These are phyloP conservation scores for Macrolepiota fuliginosa DNA, from an alignment of 768 basidiomycete species.

Conservation along the genomic window DNA sequence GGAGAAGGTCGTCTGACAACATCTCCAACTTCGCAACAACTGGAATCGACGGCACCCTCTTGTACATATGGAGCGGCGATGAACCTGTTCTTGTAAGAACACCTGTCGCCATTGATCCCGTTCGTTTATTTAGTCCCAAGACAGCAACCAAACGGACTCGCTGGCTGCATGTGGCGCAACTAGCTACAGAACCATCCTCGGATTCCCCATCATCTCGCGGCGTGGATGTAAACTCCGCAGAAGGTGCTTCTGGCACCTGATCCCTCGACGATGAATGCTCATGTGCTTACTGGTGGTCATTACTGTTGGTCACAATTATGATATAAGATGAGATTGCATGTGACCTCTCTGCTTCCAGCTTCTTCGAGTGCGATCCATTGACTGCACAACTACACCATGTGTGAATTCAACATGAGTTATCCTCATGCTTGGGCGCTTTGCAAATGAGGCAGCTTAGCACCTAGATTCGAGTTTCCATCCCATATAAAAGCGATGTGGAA, in stretches of 20 bases:
- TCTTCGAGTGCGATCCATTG: not conserved
- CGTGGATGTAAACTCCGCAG: too few relatives aligned
- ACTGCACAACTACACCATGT: not conserved
- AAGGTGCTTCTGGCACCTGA: too few relatives aligned
- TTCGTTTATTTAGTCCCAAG: not conserved
- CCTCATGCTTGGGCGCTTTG: not conserved
- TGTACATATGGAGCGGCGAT: constrained; percentile 7
- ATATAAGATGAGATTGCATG: not conserved
- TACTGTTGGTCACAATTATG: too few relatives aligned
- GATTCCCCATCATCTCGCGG: too few relatives aligned
- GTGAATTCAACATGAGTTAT: not conserved
- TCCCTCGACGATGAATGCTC: not conserved
- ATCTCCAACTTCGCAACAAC: constrained; percentile 1
- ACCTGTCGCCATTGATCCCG: not conserved
- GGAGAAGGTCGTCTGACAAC: too few relatives aligned
- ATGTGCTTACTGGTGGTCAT: not conserved
- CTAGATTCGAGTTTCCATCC: too few relatives aligned
- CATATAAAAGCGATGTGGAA: not conserved
- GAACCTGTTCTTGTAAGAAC: not conserved
- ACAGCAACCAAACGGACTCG: not conserved
- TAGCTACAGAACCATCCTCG: too few relatives aligned
- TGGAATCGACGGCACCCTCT: not conserved
- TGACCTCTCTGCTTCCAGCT: not conserved
- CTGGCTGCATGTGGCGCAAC: not conserved
- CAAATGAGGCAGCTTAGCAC: not conserved